Conservation (phyloP, 257 asterid genomes). For the Capsicum pubescens region DNA sequence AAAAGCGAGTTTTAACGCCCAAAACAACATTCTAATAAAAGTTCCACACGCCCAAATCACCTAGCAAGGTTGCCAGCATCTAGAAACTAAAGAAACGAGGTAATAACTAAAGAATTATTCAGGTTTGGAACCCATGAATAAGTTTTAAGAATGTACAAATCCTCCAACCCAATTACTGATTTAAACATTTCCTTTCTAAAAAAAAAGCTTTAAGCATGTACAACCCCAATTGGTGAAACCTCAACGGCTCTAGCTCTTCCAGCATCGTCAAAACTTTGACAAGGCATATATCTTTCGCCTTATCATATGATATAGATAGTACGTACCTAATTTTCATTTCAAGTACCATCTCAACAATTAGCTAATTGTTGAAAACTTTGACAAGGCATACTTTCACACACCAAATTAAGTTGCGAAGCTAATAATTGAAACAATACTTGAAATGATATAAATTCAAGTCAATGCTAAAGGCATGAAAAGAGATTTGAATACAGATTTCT, state of each 20-base stretch:
- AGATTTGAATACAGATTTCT: too few relatives aligned
- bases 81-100: background rate
- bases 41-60: constrained; percentile 20
- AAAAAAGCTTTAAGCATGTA: background rate
- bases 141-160: background rate
- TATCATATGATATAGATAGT: background rate
- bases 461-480: too few relatives aligned
- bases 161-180: background rate
- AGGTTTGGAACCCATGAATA: background rate
- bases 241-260: background rate
- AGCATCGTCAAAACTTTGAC: background rate
- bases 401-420: too few relatives aligned
- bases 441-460: too few relatives aligned
- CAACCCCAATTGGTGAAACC: constrained; percentile 13
- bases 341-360: too few relatives aligned
- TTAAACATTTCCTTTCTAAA: background rate
- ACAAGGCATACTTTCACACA: too few relatives aligned
- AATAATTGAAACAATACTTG: too few relatives aligned
- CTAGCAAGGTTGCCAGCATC: background rate
- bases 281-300: background rate
- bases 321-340: too few relatives aligned
- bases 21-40: constrained; percentile 3
- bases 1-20: background rate
- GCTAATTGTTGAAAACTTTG: too few relatives aligned
- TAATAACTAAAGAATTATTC: background rate